Evolutionary conservation across 2,329 filamentous ascomycete species (phyloP).

Genomic region (Aspergillus persii): DNA sequence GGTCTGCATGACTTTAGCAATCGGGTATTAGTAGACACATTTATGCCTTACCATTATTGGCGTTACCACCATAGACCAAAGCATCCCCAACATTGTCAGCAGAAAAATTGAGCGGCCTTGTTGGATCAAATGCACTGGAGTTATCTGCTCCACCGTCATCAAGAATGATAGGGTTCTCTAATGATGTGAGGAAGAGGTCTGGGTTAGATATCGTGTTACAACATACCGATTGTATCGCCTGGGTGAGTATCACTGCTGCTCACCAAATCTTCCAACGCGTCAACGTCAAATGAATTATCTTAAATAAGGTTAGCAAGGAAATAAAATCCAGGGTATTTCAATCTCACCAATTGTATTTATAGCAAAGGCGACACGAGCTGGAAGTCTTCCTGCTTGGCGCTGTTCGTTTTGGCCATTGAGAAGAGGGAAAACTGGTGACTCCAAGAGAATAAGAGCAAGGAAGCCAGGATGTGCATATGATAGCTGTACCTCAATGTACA

Average conservation of each 20-base stretch:
- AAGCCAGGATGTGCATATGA: neutral
- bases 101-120: neutral
- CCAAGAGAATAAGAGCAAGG: neutral
- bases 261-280: neutral
- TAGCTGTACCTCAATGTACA: neutral
- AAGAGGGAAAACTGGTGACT: neutral
- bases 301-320: neutral
- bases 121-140: neutral
- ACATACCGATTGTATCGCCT: neutral
- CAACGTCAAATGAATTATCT: too few species aligned
- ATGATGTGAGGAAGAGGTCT: neutral
- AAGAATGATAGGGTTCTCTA: neutral
- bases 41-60: neutral
- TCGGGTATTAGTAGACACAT: neutral
- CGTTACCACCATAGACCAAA: neutral
- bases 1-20: neutral
- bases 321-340: neutral
- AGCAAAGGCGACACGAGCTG: neutral
- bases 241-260: neutral
- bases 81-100: neutral
- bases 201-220: neutral
- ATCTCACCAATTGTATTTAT: neutral
- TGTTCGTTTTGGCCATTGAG: neutral
- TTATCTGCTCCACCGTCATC: neutral
- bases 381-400: neutral